A percentile compares a stretch with the other conserved stretches of the same genome.
Conservation (phyloP, 1,139 yeast species). For the Taphrina confusa region DNA sequence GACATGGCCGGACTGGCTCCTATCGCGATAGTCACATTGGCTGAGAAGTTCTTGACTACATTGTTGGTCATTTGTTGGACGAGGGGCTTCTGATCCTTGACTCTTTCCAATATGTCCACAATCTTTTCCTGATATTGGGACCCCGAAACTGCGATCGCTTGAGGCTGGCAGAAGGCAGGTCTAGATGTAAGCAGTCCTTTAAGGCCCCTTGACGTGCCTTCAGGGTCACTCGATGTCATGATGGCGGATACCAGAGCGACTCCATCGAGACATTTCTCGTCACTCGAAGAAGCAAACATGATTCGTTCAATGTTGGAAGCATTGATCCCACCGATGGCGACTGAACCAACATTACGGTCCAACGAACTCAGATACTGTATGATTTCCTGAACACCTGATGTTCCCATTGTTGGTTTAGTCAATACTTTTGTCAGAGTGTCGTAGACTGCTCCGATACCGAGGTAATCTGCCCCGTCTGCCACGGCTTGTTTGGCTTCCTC, state of each 20-base stretch:
- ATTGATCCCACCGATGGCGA: conserved; percentile 86
- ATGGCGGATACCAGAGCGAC: conserved; percentile 85
- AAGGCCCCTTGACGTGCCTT: conserved; percentile 53
- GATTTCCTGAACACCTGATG: conserved; percentile 63
- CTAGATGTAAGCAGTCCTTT: conserved; percentile 39
- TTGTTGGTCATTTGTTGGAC: conserved; percentile 86
- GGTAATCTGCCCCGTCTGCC: conserved; percentile 66
- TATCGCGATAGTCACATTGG: conserved; percentile 80
- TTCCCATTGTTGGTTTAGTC: conserved; percentile 60
- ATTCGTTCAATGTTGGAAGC: conserved; percentile 63
- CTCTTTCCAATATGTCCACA: neutral
- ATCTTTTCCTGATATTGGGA: neutral
- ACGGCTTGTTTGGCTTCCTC: conserved; percentile 63
- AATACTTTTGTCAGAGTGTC: conserved; percentile 70
- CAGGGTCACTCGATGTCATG: conserved; percentile 68
- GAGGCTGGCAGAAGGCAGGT: conserved; percentile 39
- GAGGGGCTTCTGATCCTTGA: conserved; percentile 52
- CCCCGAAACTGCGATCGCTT: neutral
- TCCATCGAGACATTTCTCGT: conserved; percentile 64
- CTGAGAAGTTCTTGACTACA: conserved; percentile 87
- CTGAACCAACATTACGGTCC: conserved; percentile 49
- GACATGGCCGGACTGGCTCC: conserved; percentile 94
- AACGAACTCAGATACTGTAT: conserved; percentile 46
- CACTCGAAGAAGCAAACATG: conserved; percentile 54
- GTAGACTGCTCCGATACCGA: conserved; percentile 84